Conservation (phyloP, 2,329 filamentous ascomycete species). For the Fusarium nygamai region DNA sequence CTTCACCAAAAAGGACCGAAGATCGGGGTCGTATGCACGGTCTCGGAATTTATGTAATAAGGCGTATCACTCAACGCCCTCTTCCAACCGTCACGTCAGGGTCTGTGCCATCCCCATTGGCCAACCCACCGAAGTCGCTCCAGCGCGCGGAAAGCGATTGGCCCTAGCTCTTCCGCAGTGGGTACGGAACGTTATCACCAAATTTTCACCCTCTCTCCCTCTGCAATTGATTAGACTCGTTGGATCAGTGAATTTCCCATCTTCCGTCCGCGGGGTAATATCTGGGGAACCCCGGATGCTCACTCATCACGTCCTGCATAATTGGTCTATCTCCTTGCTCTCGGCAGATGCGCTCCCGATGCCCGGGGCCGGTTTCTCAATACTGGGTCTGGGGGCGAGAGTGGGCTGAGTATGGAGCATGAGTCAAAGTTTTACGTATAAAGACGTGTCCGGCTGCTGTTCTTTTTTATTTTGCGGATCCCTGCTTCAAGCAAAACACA, state of each 20-base stretch:
- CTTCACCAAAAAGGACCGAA: neutral
- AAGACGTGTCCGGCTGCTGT: neutral
- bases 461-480: neutral
- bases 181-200: neutral
- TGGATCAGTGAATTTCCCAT: neutral
- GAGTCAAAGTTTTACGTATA: constrained; percentile 5
- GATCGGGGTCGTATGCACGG: neutral
- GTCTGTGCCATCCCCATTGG: neutral
- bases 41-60: neutral
- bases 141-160: neutral
- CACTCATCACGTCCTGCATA: neutral
- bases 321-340: neutral
- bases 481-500: neutral
- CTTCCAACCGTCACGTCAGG: neutral
- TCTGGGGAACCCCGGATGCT: neutral
- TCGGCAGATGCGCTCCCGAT: neutral
- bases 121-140: neutral
- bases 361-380: neutral
- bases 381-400: constrained; percentile 1
- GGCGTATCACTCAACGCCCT: neutral
- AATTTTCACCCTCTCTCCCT: neutral
- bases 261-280: neutral
- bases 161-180: neutral
- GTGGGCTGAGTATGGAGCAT: constrained; percentile 9
- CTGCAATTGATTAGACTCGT: neutral